Base-by-base conservation (phyloP, 78 protist genomes). In the Cyanophora paradoxa region DNA sequence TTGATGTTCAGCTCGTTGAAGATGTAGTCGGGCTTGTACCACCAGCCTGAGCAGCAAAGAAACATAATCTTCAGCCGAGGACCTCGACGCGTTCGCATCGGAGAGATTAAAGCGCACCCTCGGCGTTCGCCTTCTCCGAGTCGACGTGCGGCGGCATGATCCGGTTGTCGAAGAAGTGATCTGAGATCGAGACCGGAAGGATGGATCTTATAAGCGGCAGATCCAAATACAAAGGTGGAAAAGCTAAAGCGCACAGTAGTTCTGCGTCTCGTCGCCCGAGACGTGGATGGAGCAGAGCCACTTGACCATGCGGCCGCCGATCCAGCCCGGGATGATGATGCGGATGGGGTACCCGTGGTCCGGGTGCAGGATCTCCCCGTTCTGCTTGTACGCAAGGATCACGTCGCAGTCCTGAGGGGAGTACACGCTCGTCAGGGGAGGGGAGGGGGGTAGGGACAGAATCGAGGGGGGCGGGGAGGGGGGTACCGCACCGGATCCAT, bases 341-440 rank as follows among this genome's bases (percentile, higher is more conserved):
- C 81, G 81, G 33, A 76, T 19, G 11, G 81, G 81, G 40, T 26
- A 65, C n/a, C 81, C 81, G 81, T 76, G 81, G 30, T 76, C 81
- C 0, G 75, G 75, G 13, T 34, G 1, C 13, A 59, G 78, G 13
- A 2, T 5, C 26, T 4, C 42, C 3, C 78, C 81, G 71, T 76
- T 76, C 39, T 66, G 74, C 74, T 48, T 57, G 40, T 19, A 66
- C 20, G 81, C 81, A 36, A 76, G 37, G 19, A 76, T 7, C 19
- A 76, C 74, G 57, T 76, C 81, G 59, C 65, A 31, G n/a, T n/a
- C n/a, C n/a, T n/a, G n/a, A n/a, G n/a, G n/a, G n/a, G n/a, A n/a
- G n/a, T n/a, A n/a, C n/a, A n/a, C n/a, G n/a, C n/a, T n/a, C n/a
- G n/a, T n/a, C n/a, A n/a, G n/a, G n/a, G n/a, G n/a, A n/a, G n/a